Evolutionary conservation across 768 basidiomycete species (phyloP), one percentile per base, ranked within the genome.

Genomic region (Lanmaoa pseudosensibilis): DNA sequence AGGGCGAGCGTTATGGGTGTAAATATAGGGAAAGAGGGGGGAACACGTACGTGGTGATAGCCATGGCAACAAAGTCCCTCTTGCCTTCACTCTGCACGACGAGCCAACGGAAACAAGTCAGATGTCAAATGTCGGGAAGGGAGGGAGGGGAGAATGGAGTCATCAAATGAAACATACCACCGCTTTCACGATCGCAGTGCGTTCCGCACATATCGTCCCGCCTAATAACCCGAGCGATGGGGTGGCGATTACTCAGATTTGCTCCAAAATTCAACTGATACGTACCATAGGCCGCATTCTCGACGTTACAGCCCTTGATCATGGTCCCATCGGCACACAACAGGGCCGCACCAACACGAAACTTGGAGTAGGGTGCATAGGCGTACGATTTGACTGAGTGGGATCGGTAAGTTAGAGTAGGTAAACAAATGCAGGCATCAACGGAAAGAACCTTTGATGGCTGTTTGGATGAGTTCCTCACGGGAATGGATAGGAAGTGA

Each of bases 151-250:
- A 21, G 40, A 41, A 23, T 3, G 45, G 30, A 3, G 9, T 23
- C 2, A 10, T 34, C 21, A 16, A 18, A 37, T 8, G 48, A 37
- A 16, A 49, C 91, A 72, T 59, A 95, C 94, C 21, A 89, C 85
- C 27, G 93, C 95, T 71, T 97, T 97, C n/a, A 94, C 88, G 52
- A 99, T 77, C 0, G 95, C 95, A 0, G 96, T 98, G 32, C 95
- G 78, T 69, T 99, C 96, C 0, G 96, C 96, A 62, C 96, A 98
- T 56, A 98, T 95, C 0, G 90, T 83, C 1, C 83, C 92, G 5
- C 94, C 94, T 55, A 10, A 46, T 3, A 21, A 23, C 5, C 6
- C 33, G 21, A 5, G 15, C 23, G 41, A 16, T 44, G 23, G 13
- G 43, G 23, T 16, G 19, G 19, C 16, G 41, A 39, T 34, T 6